phyloP scores from a whole-genome alignment of 1,284 basidiomycete species.

The Cryptococcus sp. region DNA sequence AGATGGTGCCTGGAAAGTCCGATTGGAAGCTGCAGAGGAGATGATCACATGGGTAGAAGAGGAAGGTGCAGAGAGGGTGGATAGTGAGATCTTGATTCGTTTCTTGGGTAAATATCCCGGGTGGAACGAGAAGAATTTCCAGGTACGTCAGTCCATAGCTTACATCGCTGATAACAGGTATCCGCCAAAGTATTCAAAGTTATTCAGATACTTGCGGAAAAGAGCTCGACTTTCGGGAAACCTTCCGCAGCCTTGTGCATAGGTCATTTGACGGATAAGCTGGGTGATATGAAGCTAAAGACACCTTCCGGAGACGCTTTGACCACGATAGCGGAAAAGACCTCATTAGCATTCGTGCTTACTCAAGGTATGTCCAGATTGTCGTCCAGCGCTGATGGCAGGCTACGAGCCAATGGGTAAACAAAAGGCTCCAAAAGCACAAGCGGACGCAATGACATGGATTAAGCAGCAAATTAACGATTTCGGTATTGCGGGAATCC shows the following conservation, averaged over 20 bases:
- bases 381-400: slow-evolving; percentile 37
- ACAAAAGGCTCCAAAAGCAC: slow-evolving; percentile 95
- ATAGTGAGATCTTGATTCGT: slow-evolving; percentile 87
- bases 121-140: slow-evolving; percentile 98
- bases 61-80: slow-evolving; percentile 60
- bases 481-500: slow-evolving; percentile 85
- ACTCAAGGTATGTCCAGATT: slow-evolving; percentile 64
- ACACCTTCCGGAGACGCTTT: slow-evolving; percentile 92
- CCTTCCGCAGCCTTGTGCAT: slow-evolving; percentile 79
- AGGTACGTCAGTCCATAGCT: slow-evolving; percentile 55
- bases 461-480: slow-evolving; percentile 83
- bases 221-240: slow-evolving; percentile 76
- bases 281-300: slow-evolving; percentile 95
- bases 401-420: slow-evolving; percentile 87
- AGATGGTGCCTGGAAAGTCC: slow-evolving; percentile 89
- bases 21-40: slow-evolving; percentile 81
- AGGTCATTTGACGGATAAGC: slow-evolving; percentile 85
- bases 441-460: slow-evolving; percentile 89
- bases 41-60: slow-evolving; percentile 76
- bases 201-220: slow-evolving; percentile 67
- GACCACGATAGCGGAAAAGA: slow-evolving; percentile 78
- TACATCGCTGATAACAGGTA: slow-evolving; percentile 56
- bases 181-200: slow-evolving; percentile 80
- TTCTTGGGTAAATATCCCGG: slow-evolving; percentile 85
- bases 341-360: slow-evolving; percentile 89